These are phyloP conservation scores for Pseudopyrenochaeta lycopersici DNA, from an alignment of 2,329 filamentous ascomycete species.

Conservation along the genomic window DNA sequence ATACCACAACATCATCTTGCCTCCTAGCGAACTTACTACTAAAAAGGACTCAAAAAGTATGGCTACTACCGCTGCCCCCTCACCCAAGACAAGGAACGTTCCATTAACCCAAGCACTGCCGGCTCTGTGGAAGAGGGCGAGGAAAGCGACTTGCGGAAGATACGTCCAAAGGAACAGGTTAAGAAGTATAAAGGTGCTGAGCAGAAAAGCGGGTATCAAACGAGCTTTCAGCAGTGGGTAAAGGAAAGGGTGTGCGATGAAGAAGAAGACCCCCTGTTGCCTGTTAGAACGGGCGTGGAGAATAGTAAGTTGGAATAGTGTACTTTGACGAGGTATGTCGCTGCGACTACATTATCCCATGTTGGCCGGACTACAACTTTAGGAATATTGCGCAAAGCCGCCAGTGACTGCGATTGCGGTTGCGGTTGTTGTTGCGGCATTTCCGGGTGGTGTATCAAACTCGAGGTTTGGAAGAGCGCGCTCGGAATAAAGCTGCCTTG, in stretches of 20 bases:
- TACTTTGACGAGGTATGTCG: slow-evolving; percentile 45
- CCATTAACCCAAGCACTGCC: slow-evolving; percentile 89
- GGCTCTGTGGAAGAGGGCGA: slow-evolving; percentile 85
- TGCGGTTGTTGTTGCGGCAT: slow-evolving; percentile 28
- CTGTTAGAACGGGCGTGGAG: slow-evolving; percentile 16
- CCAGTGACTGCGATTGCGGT: slow-evolving; percentile 42
- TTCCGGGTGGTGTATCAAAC: slow-evolving; percentile 21
- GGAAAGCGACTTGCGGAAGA: slow-evolving; percentile 85
- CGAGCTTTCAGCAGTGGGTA: slow-evolving; percentile 82
- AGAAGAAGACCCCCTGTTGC: slow-evolving; percentile 79
- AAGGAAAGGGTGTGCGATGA: slow-evolving; percentile 77
- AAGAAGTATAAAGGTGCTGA: slow-evolving; percentile 84
- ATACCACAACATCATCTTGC: not conserved
- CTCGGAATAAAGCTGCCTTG: slow-evolving; percentile 3
- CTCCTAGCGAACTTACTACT: slow-evolving; percentile 39
- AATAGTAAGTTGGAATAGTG: not conserved
- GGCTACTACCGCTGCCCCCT: slow-evolving; percentile 69
- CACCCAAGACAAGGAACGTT: slow-evolving; percentile 80
- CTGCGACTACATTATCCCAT: slow-evolving; percentile 35
- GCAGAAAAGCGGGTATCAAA: slow-evolving; percentile 80
- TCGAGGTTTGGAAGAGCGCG: slow-evolving; percentile 1
- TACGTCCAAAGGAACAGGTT: slow-evolving; percentile 89
- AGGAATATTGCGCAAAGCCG: slow-evolving; percentile 29
- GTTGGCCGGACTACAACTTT: slow-evolving; percentile 40
- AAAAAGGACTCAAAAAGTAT: slow-evolving; percentile 63